Evolutionary conservation across 2,329 filamentous ascomycete species (phyloP).

Genomic region (Penicillium expansum): DNA sequence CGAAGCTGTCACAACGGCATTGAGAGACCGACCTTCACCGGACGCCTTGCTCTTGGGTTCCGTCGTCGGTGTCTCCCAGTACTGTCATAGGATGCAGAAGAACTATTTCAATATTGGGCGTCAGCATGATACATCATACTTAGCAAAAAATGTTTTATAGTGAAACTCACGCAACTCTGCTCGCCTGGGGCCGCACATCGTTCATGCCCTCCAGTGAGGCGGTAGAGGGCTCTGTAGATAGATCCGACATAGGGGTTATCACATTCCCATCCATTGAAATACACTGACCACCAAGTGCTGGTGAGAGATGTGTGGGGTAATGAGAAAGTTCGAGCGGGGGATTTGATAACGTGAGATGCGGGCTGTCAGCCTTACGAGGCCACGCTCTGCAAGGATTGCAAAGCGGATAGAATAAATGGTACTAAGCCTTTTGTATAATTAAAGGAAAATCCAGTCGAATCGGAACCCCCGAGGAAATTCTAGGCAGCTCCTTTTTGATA

Average conservation of each 20-base stretch:
- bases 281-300: neutral
- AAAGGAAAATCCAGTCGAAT: neutral
- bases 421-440: neutral
- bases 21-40: conserved; percentile 56
- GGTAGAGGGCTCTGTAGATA: conserved; percentile 13
- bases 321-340: conserved; percentile 16
- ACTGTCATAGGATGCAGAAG: conserved; percentile 54
- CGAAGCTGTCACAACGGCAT: neutral
- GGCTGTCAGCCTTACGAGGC: conserved; percentile 24
- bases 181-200: conserved; percentile 7
- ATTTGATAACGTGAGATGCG: conserved; percentile 19
- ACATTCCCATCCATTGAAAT: conserved; percentile 16
- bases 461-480: neutral
- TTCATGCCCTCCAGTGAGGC: conserved; percentile 7
- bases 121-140: neutral
- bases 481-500: conserved; percentile 18
- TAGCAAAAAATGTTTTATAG: neutral
- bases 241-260: conserved; percentile 9
- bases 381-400: neutral
- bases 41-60: conserved; percentile 57
- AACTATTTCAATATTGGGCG: conserved; percentile 5
- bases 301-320: conserved; percentile 23
- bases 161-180: conserved; percentile 16
- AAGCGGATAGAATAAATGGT: neutral
- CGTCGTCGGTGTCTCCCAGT: conserved; percentile 65